These are phyloP conservation scores for Suillus paluster DNA, from an alignment of 768 basidiomycete genomes.

Conservation along the genomic window DNA sequence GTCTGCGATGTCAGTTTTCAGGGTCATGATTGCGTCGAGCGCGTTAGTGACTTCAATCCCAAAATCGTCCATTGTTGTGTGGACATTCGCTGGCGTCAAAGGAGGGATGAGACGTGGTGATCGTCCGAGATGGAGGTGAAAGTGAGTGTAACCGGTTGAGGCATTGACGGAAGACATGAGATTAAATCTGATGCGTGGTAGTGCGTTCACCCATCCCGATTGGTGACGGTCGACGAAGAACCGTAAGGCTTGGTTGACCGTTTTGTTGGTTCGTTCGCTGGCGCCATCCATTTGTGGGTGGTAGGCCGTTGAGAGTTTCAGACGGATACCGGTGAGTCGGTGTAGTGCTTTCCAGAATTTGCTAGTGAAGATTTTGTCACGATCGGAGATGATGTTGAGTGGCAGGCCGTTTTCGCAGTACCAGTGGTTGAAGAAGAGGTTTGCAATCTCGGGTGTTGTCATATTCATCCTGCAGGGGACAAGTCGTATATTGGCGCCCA, in stretches of 20 bases:
- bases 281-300: slow-evolving; percentile 43
- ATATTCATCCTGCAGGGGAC: slow-evolving; percentile 11
- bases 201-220: slow-evolving; percentile 30
- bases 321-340: slow-evolving; percentile 27
- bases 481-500: slow-evolving; percentile 6
- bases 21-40: not conserved
- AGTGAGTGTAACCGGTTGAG: slow-evolving; percentile 35
- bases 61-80: no score
- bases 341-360: slow-evolving; percentile 6
- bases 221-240: slow-evolving; percentile 31
- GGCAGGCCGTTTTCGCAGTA: slow-evolving; percentile 26
- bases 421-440: slow-evolving; percentile 31
- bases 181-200: slow-evolving; percentile 36
- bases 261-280: slow-evolving; percentile 39
- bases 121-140: slow-evolving; percentile 30
- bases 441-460: slow-evolving; percentile 24
- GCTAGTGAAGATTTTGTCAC: no score
- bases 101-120: slow-evolving; percentile 30
- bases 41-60: slow-evolving; percentile 14
- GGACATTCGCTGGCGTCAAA: not conserved
- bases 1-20: slow-evolving; percentile 24
- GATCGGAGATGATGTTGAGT: not conserved
- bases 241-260: slow-evolving; percentile 29
- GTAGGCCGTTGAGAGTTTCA: slow-evolving; percentile 39
- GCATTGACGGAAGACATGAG: slow-evolving; percentile 39